Evolutionary conservation across 2,329 filamentous ascomycete species (phyloP).

Genomic region (Rutstroemia sp.): DNA sequence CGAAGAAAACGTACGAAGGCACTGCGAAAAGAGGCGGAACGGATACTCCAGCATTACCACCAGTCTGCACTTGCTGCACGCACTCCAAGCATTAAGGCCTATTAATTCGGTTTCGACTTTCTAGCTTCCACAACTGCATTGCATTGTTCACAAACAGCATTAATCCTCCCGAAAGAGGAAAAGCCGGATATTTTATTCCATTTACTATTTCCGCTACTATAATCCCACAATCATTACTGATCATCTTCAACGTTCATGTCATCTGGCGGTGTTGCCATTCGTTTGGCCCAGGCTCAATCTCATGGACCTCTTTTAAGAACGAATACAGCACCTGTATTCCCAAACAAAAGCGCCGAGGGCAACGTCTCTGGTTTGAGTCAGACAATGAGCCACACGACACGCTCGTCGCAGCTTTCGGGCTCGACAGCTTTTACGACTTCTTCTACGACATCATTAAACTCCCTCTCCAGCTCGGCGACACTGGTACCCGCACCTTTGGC

Average conservation of each 20-base stretch:
- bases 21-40: not conserved
- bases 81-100: not conserved
- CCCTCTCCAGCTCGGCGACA: conserved; percentile 28
- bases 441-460: conserved; percentile 28
- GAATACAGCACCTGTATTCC: conserved; percentile 27
- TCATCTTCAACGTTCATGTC: conserved; percentile 21
- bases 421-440: conserved; percentile 44
- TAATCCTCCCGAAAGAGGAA: not conserved
- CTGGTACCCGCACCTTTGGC: conserved; percentile 30
- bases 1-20: not conserved
- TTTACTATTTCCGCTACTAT: not conserved
- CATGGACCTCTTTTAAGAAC: conserved; percentile 28
- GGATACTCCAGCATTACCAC: not conserved
- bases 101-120: not conserved
- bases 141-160: not conserved
- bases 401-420: conserved; percentile 56
- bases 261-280: conserved; percentile 23
- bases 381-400: conserved; percentile 33
- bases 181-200: conserved; percentile 1
- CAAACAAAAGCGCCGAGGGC: conserved; percentile 14
- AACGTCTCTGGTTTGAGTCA: conserved; percentile 21
- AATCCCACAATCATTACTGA: not conserved
- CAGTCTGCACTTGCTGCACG: not conserved
- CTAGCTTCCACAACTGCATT: too few relatives aligned
- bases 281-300: conserved; percentile 26